Percentiles rank a stretch among this genome's conserved stretches.
Evolutionary conservation across 371 early-diverging fungal genomes (phyloP).

Genomic region (Smittium culicis): DNA sequence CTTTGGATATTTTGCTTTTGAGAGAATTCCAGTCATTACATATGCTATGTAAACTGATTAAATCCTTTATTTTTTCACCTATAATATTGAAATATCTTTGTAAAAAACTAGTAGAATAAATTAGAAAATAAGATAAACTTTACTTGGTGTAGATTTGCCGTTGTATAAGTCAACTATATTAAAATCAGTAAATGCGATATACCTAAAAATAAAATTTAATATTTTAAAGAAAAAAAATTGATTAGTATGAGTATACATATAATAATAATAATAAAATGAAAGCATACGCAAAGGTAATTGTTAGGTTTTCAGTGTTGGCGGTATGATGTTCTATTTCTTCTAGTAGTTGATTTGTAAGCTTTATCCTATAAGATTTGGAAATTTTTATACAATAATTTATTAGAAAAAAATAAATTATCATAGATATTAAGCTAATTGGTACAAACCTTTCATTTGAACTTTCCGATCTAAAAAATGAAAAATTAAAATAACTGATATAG

Average conservation of each 20-base stretch:
- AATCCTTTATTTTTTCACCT: background rate
- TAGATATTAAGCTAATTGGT: too few relatives aligned
- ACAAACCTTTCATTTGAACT: background rate
- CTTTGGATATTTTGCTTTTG: background rate
- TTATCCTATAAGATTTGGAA: too few relatives aligned
- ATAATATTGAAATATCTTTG: background rate
- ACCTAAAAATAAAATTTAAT: too few relatives aligned
- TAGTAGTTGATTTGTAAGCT: background rate
- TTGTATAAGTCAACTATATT: background rate
- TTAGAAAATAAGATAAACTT: background rate
- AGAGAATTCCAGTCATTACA: background rate
- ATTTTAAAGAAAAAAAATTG: background rate
- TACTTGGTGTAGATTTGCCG: background rate
- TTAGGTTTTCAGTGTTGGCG: background rate
- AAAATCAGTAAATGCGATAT: background rate
- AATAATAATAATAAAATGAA: too few relatives aligned
- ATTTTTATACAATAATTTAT: too few relatives aligned
- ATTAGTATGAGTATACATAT: too few relatives aligned
- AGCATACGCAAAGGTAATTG: background rate
- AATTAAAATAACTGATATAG: background rate
- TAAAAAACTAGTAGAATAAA: background rate
- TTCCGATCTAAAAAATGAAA: background rate
- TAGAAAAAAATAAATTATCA: background rate
- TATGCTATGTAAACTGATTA: background rate
- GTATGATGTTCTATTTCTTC: constrained; percentile 1